Evolutionary conservation across 768 basidiomycete species (phyloP), one percentile per base, ranked within the genome.

Genomic region (Tylopilus plumbeoviolaceoides): DNA sequence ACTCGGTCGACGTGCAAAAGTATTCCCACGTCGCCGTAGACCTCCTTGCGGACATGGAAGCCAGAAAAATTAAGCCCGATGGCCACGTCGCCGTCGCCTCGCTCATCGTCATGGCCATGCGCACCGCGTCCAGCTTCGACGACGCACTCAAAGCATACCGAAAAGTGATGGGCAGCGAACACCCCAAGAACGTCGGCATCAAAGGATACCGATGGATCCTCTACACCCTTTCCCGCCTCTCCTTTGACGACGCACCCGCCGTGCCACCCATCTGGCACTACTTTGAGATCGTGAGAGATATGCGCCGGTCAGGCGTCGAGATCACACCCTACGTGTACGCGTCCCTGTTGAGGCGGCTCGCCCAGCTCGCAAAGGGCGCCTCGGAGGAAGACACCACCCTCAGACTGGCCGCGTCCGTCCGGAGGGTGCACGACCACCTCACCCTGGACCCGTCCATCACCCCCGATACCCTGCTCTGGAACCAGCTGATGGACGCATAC

Each of bases 401-500:
- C 46, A 63, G 72, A 25, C 71, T 86, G 18, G 65, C 80, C 11
- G 67, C 63, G 5, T 72, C 76, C n/a, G 75, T 86, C 39, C 80
- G 82, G 21, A 80, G 83, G 9, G 76, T 85, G 8, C 91, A 95
- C 65, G 81, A 88, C 54, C 74, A 82, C 51, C 76, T 95, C 63
- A 85, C 83, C n/a, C 74, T 94, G 39, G 91, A 94, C 62, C 76
- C 86, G 14, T 77, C 81, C n/a, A 70, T 94, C 51, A 78, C 84
- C 9, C 87, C 91, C 3, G 86, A 92, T 59, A 69, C 73, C 12
- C 68, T 73, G 3, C 74, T 92, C 12, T 85, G 88, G 79, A 95
- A 93, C 64, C 82, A 89, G 61, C 72, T 97, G 55, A 91, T 97
- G 88, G 82, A 91, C 67, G 84, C 90, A 1, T 98, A 95, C 69